Conservation (phyloP, 768 basidiomycete genomes). For the Symmetrospora coprosmae region DNA sequence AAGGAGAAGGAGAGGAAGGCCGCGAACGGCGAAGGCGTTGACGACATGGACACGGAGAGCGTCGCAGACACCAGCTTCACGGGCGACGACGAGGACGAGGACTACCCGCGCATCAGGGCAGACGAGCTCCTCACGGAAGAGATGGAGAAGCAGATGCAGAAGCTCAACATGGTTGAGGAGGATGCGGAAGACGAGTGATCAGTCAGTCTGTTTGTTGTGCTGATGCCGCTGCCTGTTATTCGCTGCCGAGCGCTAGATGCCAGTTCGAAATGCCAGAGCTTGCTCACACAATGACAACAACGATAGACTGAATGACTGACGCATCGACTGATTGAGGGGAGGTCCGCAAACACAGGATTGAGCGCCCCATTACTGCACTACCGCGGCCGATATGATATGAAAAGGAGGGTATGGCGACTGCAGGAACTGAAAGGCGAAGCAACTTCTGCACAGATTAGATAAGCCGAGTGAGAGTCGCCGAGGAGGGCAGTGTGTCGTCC, state of each 20-base stretch:
- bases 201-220: not conserved
- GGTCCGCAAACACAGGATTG: too few species aligned
- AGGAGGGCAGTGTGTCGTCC: too few species aligned
- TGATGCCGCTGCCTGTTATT: not conserved
- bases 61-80: slow-evolving; percentile 31
- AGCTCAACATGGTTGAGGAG: not conserved
- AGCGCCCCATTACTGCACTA: too few species aligned
- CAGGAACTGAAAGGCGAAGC: too few species aligned
- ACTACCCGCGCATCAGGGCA: slow-evolving; percentile 6
- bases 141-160: slow-evolving; percentile 9
- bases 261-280: too few species aligned
- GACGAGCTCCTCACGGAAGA: slow-evolving; percentile 12
- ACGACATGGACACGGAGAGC: slow-evolving; percentile 40
- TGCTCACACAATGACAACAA: too few species aligned
- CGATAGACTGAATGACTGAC: too few species aligned
- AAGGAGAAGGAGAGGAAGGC: slow-evolving; percentile 34
- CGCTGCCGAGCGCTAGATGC: not conserved
- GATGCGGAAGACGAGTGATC: not conserved
- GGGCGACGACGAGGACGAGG: slow-evolving; percentile 35
- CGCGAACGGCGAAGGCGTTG: slow-evolving; percentile 37
- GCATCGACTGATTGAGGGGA: too few species aligned
- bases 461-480: too few species aligned
- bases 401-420: too few species aligned
- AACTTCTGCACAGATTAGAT: too few species aligned
- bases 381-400: too few species aligned